A percentile compares a stretch with the other conserved stretches of the same genome.
phyloP scores from a whole-genome alignment of 2,329 filamentous ascomycete species.

The Gnomoniopsis sp. region DNA sequence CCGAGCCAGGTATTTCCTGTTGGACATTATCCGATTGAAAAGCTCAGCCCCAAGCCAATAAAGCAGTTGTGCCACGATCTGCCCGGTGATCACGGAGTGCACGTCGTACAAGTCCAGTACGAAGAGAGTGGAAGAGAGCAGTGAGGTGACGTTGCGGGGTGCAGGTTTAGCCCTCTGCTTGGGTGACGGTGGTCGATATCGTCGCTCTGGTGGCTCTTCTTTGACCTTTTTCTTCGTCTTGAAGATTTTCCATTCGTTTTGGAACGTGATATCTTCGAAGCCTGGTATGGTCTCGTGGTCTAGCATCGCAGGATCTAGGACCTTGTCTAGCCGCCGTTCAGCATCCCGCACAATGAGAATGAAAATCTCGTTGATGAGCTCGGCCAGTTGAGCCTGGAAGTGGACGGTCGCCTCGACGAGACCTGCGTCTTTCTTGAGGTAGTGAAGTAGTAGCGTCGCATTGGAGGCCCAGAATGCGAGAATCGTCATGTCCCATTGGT shows the following conservation, averaged over 20 bases:
- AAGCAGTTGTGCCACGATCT: constrained; percentile 86
- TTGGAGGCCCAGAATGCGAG: constrained; percentile 99
- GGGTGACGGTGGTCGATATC: constrained; percentile 87
- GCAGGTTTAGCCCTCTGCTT: constrained; percentile 89
- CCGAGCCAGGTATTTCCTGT: constrained; percentile 86
- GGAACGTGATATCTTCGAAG: constrained; percentile 93
- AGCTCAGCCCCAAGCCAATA: constrained; percentile 97
- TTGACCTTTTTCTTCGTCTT: constrained; percentile 87
- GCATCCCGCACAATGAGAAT: constrained; percentile 96
- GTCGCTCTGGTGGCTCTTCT: constrained; percentile 84
- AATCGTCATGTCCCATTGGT: constrained; percentile 99
- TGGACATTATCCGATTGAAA: constrained; percentile 97
- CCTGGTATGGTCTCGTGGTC: constrained; percentile 98
- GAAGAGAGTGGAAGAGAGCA: constrained; percentile 93
- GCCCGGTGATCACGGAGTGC: constrained; percentile 90
- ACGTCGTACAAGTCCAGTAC: constrained; percentile 98
- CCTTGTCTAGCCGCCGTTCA: constrained; percentile 92
- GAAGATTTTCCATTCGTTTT: constrained; percentile 98
- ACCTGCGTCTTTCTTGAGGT: constrained; percentile 89
- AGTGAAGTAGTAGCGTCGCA: constrained; percentile 89
- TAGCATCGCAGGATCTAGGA: constrained; percentile 87
- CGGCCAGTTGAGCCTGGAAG: constrained; percentile 89
- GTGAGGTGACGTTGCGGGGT: constrained; percentile 90
- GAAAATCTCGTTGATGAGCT: constrained; percentile 97
- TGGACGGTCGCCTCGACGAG: constrained; percentile 77